Percentiles rank a stretch among this genome's conserved stretches.
These are phyloP conservation scores for Saitozyma sp. DNA, from an alignment of 768 basidiomycete genomes.

Conservation along the genomic window DNA sequence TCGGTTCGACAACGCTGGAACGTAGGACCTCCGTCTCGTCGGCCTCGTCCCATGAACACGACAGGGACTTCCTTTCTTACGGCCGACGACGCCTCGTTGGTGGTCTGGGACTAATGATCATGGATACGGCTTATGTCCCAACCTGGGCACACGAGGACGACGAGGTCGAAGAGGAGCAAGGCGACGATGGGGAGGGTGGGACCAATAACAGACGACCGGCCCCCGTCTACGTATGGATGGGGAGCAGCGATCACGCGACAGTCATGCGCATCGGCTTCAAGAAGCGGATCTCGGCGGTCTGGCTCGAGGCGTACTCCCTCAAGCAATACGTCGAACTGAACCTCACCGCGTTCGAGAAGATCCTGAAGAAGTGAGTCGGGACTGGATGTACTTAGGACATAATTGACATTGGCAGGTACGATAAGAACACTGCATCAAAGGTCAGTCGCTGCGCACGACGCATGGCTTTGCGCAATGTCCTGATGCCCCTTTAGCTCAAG, in stretches of 20 bases:
- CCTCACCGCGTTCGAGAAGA: constrained; percentile 89
- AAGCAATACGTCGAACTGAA: constrained; percentile 88
- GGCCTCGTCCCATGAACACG: constrained; percentile 38
- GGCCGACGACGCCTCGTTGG: too few species aligned
- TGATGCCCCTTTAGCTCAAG: constrained; percentile 64
- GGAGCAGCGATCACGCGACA: constrained; percentile 74
- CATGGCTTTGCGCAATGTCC: not conserved
- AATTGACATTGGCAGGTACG: constrained; percentile 63
- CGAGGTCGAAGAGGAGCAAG: constrained; percentile 22
- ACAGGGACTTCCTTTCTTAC: constrained; percentile 14
- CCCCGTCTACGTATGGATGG: constrained; percentile 63
- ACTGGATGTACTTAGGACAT: not conserved
- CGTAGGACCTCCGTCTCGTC: constrained; percentile 41
- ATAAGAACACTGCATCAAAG: constrained; percentile 74
- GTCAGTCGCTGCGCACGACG: constrained; percentile 13
- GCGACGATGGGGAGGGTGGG: constrained; percentile 44
- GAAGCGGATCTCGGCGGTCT: constrained; percentile 78
- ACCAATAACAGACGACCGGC: constrained; percentile 50
- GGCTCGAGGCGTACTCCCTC: constrained; percentile 72
- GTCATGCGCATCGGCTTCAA: constrained; percentile 85
- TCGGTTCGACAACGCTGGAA: constrained; percentile 8
- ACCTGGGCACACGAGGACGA: constrained; percentile 17
- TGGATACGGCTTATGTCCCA: constrained; percentile 36
- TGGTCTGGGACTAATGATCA: constrained; percentile 44
- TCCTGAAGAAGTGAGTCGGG: constrained; percentile 77